Base-by-base conservation (phyloP, 2,329 filamentous ascomycete genomes). In the Sporothrix humicola region DNA sequence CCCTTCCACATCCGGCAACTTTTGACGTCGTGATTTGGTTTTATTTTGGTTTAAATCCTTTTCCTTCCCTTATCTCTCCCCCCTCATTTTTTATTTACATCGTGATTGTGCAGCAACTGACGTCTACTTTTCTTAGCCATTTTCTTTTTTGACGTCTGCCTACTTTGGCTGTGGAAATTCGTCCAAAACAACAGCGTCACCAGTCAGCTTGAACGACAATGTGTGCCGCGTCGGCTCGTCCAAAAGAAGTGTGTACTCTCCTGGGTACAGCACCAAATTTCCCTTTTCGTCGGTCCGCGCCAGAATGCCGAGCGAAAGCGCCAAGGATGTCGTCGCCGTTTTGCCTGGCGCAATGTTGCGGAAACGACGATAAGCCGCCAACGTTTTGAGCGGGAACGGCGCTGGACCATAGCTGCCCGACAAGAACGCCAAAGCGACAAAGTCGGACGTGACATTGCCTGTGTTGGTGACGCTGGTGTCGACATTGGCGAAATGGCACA, bases 191-290 rank as follows among this genome's bases (percentile, higher is more conserved):
- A 77, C 79, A 20, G 81, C 78, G 1, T 82, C 79, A 0, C 86
- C 87, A 0, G 81, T 85, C 74, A 88, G 79, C 3, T 80, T 83
- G 73, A 88, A 86, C 23, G 83, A 82, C 65, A 83, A 76, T 50
- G 76, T 79, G 0, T 82, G 81, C 70, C 82, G 78, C 4, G 82
- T 81, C 71, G 84, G 82, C 73, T 82, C 79, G 78, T 88, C 86
- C 12, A 88, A 73, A 70, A 82, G 76, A 10, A 88, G 63, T 15
- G 79, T 81, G 76, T 89, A 90, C 37, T 82, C 82, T 0, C 87
- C 88, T 0, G 87, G 87, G 78, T 87, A 89, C 15, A 89, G 77
- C 13, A 87, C 83, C 68, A 81, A 82, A 74, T 86, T 84, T 1
- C 88, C 88, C 3, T 79, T 79, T 58, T 84, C 82, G 73, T 88